Conservation (phyloP, 164 flowering plant genomes). For the Malania oleifera region DNA sequence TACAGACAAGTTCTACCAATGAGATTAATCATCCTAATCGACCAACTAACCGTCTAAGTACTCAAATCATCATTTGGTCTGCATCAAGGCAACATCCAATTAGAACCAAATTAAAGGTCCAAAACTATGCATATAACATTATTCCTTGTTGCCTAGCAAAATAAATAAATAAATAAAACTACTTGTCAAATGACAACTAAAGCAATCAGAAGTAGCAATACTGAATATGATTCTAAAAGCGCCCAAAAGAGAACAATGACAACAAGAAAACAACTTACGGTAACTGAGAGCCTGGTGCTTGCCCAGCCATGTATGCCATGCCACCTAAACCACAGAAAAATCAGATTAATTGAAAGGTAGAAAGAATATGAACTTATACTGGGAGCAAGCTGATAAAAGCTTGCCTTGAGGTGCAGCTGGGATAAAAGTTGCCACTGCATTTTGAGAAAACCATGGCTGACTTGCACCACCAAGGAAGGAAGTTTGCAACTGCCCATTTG, state of each 20-base stretch:
- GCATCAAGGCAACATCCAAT: too few species aligned
- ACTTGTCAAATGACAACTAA: too few species aligned
- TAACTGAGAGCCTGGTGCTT: conserved; percentile 50
- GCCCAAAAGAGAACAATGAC: not conserved
- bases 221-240: too few species aligned
- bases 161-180: too few species aligned
- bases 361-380: not conserved
- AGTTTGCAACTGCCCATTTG: conserved; percentile 42
- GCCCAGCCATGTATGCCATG: conserved; percentile 45
- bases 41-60: too few species aligned
- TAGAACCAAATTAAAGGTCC: too few species aligned
- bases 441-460: conserved; percentile 65
- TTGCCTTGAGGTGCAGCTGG: conserved; percentile 51
- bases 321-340: conserved; percentile 40
- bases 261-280: conserved; percentile 43
- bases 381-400: conserved; percentile 1
- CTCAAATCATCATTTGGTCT: too few species aligned
- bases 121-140: too few species aligned
- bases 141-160: too few species aligned
- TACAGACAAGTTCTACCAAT: too few species aligned
- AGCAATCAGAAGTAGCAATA: too few species aligned
- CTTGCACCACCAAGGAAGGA: conserved; percentile 35
- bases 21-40: too few species aligned
- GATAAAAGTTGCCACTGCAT: conserved; percentile 41
- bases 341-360: conserved; percentile 4